A percentile compares a stretch with the other conserved stretches of the same genome.
Evolutionary conservation across 2,329 filamentous ascomycete genomes (phyloP).

Genomic region (Triangularia verruculosa): DNA sequence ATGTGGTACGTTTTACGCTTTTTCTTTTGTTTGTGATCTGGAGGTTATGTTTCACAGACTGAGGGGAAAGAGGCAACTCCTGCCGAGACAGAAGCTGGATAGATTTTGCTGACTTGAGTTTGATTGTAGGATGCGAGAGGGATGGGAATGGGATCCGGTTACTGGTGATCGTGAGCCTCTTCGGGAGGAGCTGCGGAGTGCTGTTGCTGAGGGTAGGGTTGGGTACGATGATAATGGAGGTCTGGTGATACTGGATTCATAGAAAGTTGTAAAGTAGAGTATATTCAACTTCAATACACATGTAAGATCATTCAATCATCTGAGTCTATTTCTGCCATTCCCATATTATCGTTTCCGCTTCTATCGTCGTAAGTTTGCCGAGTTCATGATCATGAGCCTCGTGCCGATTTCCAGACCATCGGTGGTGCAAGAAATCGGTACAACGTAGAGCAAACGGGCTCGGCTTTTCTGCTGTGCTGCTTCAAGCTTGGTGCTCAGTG

Average conservation of each 20-base stretch:
- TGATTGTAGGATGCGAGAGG: constrained; percentile 63
- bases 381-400: background rate
- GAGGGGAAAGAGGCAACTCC: background rate
- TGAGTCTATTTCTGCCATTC: background rate
- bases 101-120: constrained; percentile 8
- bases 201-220: constrained; percentile 57
- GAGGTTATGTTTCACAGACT: background rate
- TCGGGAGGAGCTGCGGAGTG: constrained; percentile 49
- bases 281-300: too few species aligned
- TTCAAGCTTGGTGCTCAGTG: background rate
- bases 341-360: background rate
- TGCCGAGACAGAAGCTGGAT: background rate
- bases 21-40: background rate
- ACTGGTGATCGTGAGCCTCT: constrained; percentile 63
- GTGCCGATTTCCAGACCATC: background rate
- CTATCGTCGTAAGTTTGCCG: background rate
- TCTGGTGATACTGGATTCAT: constrained; percentile 38
- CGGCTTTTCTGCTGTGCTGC: background rate
- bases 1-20: constrained; percentile 54
- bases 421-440: background rate
- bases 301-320: background rate
- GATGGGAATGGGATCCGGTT: constrained; percentile 73
- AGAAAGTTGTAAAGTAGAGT: background rate
- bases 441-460: background rate
- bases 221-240: constrained; percentile 51